Percentiles rank a stretch among this genome's conserved stretches.
Evolutionary conservation across 441 rosid genomes (phyloP).

Genomic region (Lagerstroemia fauriei): DNA sequence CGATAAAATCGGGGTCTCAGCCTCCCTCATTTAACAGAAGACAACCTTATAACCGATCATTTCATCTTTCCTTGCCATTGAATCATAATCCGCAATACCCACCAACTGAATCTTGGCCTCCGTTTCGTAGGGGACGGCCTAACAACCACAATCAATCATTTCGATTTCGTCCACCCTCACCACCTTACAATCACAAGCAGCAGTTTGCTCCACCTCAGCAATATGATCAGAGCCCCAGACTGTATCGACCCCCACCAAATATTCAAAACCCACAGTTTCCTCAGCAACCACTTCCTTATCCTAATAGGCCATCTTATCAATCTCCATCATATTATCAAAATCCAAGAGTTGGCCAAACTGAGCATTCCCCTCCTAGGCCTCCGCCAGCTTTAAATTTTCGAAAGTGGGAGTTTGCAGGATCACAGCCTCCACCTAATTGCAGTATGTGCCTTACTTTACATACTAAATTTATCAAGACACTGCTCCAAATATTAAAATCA

Average conservation of each 20-base stretch:
- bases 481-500: neutral
- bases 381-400: slow-evolving; percentile 63
- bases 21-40: slow-evolving; percentile 28
- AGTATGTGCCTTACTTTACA: slow-evolving; percentile 39
- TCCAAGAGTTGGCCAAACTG: slow-evolving; percentile 43
- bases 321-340: slow-evolving; percentile 42
- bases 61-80: slow-evolving; percentile 15
- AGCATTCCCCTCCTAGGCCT: slow-evolving; percentile 38
- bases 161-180: slow-evolving; percentile 29
- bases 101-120: neutral
- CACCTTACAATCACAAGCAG: slow-evolving; percentile 34
- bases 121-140: slow-evolving; percentile 1
- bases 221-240: slow-evolving; percentile 1
- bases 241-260: neutral
- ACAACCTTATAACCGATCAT: slow-evolving; percentile 14
- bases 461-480: neutral
- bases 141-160: neutral
- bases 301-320: slow-evolving; percentile 40
- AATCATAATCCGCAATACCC: slow-evolving; percentile 32
- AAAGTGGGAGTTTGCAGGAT: slow-evolving; percentile 68
- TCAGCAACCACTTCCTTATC: slow-evolving; percentile 29
- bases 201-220: slow-evolving; percentile 21
- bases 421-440: slow-evolving; percentile 49
- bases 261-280: neutral
- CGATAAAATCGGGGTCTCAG: slow-evolving; percentile 25